Conservation (phyloP, 164 flowering plant species). For the Dillenia suffruticosa region DNA sequence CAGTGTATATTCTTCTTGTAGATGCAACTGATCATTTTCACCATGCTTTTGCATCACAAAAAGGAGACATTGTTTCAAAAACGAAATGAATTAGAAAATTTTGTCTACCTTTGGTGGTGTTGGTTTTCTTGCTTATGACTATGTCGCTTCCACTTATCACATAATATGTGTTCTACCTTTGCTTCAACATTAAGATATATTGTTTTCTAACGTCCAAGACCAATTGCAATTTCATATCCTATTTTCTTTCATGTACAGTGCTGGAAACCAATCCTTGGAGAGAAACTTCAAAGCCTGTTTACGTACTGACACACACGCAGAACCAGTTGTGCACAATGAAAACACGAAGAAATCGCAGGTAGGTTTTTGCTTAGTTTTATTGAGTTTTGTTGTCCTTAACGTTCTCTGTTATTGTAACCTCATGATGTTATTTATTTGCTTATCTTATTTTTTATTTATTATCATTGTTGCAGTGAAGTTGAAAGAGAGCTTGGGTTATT, state of each 20-base stretch:
- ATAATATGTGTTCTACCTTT: no score
- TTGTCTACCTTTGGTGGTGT: no score
- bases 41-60: no score
- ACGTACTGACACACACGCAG: constrained; percentile 83
- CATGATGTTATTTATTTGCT: not conserved
- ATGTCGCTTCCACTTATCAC: no score
- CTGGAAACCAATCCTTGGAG: constrained; percentile 96
- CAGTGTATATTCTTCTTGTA: no score
- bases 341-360: constrained; percentile 92
- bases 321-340: constrained; percentile 97
- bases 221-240: not conserved
- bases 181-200: no score
- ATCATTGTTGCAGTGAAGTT: constrained; percentile 62
- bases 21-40: no score
- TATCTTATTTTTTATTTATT: not conserved
- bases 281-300: constrained; percentile 79
- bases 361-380: constrained; percentile 1
- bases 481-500: constrained; percentile 85
- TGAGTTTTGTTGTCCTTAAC: not conserved
- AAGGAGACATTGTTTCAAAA: no score
- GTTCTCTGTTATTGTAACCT: not conserved
- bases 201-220: no score
- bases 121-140: no score
- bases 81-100: no score
- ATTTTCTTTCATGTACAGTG: constrained; percentile 36